These are phyloP conservation scores for Cercospora sp. DNA, from an alignment of 2,329 filamentous ascomycete species.

Conservation along the genomic window DNA sequence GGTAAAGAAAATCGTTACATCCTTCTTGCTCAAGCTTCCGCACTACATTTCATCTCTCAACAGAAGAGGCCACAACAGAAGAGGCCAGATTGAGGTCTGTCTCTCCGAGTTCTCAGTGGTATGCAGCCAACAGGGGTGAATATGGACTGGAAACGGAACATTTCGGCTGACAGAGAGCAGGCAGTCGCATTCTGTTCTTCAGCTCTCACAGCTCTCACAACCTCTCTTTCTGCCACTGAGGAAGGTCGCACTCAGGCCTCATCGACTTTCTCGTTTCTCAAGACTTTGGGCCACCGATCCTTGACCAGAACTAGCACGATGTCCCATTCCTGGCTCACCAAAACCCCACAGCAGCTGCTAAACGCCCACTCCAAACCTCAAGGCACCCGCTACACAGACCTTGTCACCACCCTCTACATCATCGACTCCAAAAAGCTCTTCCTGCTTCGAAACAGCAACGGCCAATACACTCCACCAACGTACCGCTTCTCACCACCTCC, in stretches of 20 bases:
- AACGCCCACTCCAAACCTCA: neutral
- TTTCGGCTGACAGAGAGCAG: too few relatives aligned
- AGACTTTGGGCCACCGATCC: neutral
- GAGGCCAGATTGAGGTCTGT: too few relatives aligned
- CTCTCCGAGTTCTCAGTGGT: too few relatives aligned
- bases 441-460: neutral
- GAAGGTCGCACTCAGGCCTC: too few relatives aligned
- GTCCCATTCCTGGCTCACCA: slow-evolving; percentile 1
- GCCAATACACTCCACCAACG: neutral
- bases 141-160: too few relatives aligned
- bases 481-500: neutral
- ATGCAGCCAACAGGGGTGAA: too few relatives aligned
- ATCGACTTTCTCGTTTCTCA: neutral
- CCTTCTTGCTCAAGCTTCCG: neutral
- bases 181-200: too few relatives aligned
- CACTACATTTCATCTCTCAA: too few relatives aligned
- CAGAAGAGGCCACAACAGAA: too few relatives aligned
- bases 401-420: neutral
- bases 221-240: too few relatives aligned
- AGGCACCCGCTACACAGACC: neutral
- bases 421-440: slow-evolving; percentile 1
- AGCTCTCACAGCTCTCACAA: too few relatives aligned
- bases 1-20: too few relatives aligned
- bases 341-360: neutral
- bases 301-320: neutral